These are phyloP conservation scores for Tribonema minus DNA, from an alignment of 108 stramenopile genomes.

Conservation along the genomic window DNA sequence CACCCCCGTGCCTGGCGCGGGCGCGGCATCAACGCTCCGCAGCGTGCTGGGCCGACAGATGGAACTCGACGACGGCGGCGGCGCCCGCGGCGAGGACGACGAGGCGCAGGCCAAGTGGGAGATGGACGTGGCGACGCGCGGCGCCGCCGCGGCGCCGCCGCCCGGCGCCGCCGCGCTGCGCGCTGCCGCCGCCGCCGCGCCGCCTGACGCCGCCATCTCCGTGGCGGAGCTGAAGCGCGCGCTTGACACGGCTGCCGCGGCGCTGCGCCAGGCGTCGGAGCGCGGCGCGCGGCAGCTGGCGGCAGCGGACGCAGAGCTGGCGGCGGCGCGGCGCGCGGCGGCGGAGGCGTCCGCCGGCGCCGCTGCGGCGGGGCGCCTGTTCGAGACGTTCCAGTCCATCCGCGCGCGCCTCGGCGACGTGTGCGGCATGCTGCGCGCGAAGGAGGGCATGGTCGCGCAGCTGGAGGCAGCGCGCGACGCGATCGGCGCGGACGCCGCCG, in stretches of 20 bases:
- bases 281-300: constrained; percentile 10
- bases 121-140: constrained; percentile 12
- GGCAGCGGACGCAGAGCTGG: neutral
- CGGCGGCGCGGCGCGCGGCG: neutral
- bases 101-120: constrained; percentile 34
- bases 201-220: neutral
- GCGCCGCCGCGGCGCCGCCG: neutral
- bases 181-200: neutral
- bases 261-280: constrained; percentile 23
- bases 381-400: constrained; percentile 10
- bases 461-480: constrained; percentile 8
- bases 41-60: neutral
- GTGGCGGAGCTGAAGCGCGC: constrained; percentile 21
- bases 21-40: neutral
- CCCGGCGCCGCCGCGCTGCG: neutral
- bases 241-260: neutral
- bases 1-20: neutral
- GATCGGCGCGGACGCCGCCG: neutral
- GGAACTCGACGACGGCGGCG: neutral
- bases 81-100: constrained; percentile 7
- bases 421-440: constrained; percentile 38
- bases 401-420: constrained; percentile 11
- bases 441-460: constrained; percentile 30
- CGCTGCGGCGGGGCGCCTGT: neutral
- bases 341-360: neutral